phyloP scores from a whole-genome alignment of 192 early-diverging fungal species.

The Coemansia sp. region DNA sequence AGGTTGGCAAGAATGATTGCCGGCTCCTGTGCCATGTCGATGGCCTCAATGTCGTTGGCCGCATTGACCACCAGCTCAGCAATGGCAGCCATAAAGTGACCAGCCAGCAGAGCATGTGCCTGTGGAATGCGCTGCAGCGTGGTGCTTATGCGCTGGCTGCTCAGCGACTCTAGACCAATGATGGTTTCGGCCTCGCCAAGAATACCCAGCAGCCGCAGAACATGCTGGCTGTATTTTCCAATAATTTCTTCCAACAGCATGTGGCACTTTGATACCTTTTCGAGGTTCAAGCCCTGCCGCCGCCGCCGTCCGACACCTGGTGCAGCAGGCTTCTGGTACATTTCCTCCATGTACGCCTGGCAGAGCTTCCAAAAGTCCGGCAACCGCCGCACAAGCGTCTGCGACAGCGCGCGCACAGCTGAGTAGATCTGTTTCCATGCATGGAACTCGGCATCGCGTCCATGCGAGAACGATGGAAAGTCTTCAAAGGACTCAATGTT shows the following conservation, averaged over 20 bases:
- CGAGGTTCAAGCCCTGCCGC: conserved; percentile 48
- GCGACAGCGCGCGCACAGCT: conserved; percentile 75
- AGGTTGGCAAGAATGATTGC: conserved; percentile 66
- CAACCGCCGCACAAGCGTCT: conserved; percentile 67
- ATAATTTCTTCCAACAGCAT: conserved; percentile 50
- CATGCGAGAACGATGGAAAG: conserved; percentile 40
- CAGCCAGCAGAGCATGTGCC: conserved; percentile 64
- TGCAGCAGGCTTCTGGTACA: conserved; percentile 57
- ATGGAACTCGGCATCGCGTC: conserved; percentile 54
- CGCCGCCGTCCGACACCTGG: conserved; percentile 38
- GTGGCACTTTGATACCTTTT: conserved; percentile 52
- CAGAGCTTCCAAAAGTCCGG: conserved; percentile 95
- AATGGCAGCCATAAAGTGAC: conserved; percentile 74
- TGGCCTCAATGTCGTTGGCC: conserved; percentile 72
- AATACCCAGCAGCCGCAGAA: conserved; percentile 45
- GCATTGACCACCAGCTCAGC: conserved; percentile 74
- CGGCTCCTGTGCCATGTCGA: conserved; percentile 73
- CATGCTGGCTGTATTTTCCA: conserved; percentile 48
- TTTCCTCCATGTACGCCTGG: conserved; percentile 83
- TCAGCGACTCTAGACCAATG: conserved; percentile 27
- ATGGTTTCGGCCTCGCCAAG: conserved; percentile 36
- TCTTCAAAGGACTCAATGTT: conserved; percentile 44
- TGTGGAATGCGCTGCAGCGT: conserved; percentile 49
- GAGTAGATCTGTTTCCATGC: conserved; percentile 70
- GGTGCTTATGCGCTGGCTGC: conserved; percentile 11